Evolutionary conservation across 1,139 yeast species (phyloP).

Genomic region (Protomyces macrosporus): DNA sequence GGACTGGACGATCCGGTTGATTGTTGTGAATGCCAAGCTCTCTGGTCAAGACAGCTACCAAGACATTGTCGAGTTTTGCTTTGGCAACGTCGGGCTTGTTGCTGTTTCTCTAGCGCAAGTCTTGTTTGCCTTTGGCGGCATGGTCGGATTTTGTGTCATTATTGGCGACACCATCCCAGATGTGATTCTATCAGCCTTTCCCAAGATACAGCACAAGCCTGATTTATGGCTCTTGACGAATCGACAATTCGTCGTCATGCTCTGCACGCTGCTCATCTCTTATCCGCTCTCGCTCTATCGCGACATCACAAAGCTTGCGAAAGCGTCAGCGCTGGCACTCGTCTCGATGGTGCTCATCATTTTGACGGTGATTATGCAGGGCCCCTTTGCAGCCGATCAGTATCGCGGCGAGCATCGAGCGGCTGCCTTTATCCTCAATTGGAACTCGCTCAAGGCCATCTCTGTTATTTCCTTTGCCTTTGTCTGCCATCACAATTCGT

Average conservation of each 20-base stretch:
- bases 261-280: constrained; percentile 68
- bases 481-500: constrained; percentile 91
- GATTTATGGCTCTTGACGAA: constrained; percentile 51
- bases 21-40: constrained; percentile 75
- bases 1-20: constrained; percentile 80
- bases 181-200: constrained; percentile 66
- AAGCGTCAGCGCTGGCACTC: constrained; percentile 81
- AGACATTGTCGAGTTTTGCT: constrained; percentile 75
- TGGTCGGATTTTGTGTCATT: constrained; percentile 88
- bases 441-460: constrained; percentile 76
- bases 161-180: constrained; percentile 95
- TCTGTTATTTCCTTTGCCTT: constrained; percentile 89
- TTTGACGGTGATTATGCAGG: constrained; percentile 63
- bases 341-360: constrained; percentile 79
- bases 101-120: constrained; percentile 71
- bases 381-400: constrained; percentile 54
- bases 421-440: constrained; percentile 53
- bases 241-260: constrained; percentile 61
- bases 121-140: constrained; percentile 88
- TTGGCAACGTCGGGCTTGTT: constrained; percentile 66
- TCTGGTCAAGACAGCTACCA: constrained; percentile 77
- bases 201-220: constrained; percentile 44
- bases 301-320: constrained; percentile 80
- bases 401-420: constrained; percentile 48
- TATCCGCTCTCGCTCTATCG: constrained; percentile 76